These are phyloP conservation scores for Crotalaria pallida DNA, from an alignment of 306 rosid species.

Conservation along the genomic window DNA sequence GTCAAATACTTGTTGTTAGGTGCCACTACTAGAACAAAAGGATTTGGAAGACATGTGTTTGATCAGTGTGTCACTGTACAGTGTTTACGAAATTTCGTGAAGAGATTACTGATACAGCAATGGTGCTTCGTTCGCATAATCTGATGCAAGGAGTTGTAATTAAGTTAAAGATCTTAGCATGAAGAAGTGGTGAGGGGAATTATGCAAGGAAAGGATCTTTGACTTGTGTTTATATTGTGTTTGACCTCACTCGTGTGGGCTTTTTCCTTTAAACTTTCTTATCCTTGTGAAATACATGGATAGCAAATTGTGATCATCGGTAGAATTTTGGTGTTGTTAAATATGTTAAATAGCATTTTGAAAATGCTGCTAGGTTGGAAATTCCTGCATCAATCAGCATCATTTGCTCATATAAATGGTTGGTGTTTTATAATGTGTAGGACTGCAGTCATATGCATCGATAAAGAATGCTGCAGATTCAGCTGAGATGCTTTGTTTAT, in stretches of 20 bases:
- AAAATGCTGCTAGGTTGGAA: conserved; percentile 27
- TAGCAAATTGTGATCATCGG: conserved; percentile 7
- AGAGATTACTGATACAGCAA: conserved; percentile 4
- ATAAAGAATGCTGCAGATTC: background rate
- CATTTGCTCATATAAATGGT: background rate
- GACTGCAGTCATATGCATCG: background rate
- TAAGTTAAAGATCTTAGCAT: background rate
- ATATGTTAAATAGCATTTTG: background rate
- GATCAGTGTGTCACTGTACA: background rate
- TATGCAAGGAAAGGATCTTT: background rate
- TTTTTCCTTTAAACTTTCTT: conserved; percentile 14
- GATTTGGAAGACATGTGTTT: background rate
- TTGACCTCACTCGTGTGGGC: conserved; percentile 30
- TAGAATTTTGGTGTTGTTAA: conserved; percentile 2
- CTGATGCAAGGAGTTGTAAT: conserved; percentile 13
- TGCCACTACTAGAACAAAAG: conserved; percentile 17
- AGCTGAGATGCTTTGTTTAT: background rate
- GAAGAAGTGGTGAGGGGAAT: background rate
- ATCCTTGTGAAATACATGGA: conserved; percentile 13
- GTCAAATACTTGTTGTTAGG: conserved; percentile 22
- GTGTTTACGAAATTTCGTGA: background rate
- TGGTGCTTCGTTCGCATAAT: conserved; percentile 3
- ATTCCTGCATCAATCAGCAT: conserved; percentile 8
- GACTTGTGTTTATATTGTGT: conserved; percentile 9
- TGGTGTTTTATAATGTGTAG: background rate